Base-by-base conservation (phyloP, 305 asterid species). In the Fraxinus baroniana region DNA sequence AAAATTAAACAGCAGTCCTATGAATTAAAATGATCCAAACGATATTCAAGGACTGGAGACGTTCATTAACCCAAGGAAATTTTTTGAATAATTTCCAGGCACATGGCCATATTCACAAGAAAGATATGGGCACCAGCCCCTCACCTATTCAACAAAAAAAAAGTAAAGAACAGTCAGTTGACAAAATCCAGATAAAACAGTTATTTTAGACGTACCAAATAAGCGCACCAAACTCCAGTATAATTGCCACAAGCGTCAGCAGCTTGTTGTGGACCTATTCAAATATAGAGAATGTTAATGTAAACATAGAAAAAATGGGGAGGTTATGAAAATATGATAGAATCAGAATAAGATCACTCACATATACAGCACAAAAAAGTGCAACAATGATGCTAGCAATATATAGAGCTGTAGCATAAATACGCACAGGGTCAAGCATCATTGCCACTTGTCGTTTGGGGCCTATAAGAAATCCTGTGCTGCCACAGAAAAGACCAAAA, bases 401-500 rank as follows among this genome's bases (percentile, higher is more conserved):
- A 88, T 94, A 95, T 87, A 95, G 87, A 75, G 99, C 96, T 20
- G 99, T 93, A 41, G 99, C 99, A 91, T 92, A 94, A 80, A 95
- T 92, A 62, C 99, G 97, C 74, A 86, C 96, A 80, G 97, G 97
- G 84, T 95, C 99, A 78, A 95, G 94, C 99, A 95, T 95, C 99
- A 95, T 91, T 30, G 98, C 88, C 82, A 88, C 89, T 90, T 95
- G 99, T 85, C 98, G 87, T 90, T 92, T 93, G 83, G 99, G 98
- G 83, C 99, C 99, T 83, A 95, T 94, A 62, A 95, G 98, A 85
- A 95, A 95, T 83, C 91, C 97, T 94, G 99, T 95, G 97, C 99
- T 95, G 99, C 90, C 94, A 91, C 88, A 85, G 72, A 87, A 83
- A 86, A 41, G 75, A 74, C 71, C 79, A 41, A 72, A 82, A 60